phyloP scores from a whole-genome alignment of 2,329 filamentous ascomycete species.

The Pyricularia grisea region DNA sequence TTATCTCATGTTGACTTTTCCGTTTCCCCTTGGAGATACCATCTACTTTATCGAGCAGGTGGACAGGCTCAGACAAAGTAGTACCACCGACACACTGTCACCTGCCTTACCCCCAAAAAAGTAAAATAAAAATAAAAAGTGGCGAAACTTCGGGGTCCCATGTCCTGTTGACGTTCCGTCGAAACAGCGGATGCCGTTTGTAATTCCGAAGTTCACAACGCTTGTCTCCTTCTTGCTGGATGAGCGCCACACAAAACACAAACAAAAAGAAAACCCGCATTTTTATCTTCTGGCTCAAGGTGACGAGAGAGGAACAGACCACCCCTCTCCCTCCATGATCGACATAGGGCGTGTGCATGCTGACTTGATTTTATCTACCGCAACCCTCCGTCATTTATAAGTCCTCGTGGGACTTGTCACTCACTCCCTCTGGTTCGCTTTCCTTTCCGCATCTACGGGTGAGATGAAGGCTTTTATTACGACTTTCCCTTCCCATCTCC shows the following conservation, averaged over 20 bases:
- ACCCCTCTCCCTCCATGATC: neutral
- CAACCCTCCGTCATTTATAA: neutral
- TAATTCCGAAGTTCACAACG: neutral
- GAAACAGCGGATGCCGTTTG: neutral
- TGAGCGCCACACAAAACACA: neutral
- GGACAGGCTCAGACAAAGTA: too few relatives aligned
- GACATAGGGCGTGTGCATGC: neutral
- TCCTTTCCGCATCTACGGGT: neutral
- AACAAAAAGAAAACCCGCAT: neutral
- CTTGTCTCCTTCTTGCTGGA: neutral
- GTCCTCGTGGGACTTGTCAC: neutral
- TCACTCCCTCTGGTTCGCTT: neutral
- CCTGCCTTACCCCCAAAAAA: too few relatives aligned
- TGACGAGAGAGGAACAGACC: neutral
- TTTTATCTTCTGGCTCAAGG: neutral
- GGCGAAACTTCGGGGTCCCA: too few relatives aligned
- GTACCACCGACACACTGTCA: too few relatives aligned
- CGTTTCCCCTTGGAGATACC: too few relatives aligned
- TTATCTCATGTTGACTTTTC: too few relatives aligned
- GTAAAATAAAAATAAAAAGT: too few relatives aligned
- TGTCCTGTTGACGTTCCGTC: neutral
- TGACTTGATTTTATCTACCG: neutral
- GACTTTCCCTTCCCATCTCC: neutral
- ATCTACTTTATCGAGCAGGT: too few relatives aligned
- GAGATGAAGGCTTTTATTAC: neutral